Conservation (phyloP, 1,284 basidiomycete species). For the Cutaneotrichosporon curvatum region DNA sequence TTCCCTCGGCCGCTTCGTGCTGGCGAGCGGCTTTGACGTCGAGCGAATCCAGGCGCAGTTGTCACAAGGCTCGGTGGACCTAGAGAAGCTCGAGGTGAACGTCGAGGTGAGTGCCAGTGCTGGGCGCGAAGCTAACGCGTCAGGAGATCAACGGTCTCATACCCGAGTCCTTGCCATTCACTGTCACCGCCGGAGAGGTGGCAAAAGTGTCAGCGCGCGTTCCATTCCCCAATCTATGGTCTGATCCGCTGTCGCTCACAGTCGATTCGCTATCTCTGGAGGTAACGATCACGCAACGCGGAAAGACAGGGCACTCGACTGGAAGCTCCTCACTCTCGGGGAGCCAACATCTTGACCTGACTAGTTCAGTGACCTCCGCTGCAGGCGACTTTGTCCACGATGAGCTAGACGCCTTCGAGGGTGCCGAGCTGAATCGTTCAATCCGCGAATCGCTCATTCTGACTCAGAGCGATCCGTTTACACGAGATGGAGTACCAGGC, state of each 20-base stretch:
- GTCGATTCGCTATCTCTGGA: conserved; percentile 63
- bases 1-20: conserved; percentile 74
- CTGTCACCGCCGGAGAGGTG: conserved; percentile 63
- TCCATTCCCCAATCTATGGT: conserved; percentile 43
- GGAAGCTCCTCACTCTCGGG: neutral
- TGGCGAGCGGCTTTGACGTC: conserved; percentile 77
- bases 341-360: conserved; percentile 50
- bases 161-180: conserved; percentile 58
- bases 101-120: conserved; percentile 51
- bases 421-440: conserved; percentile 63
- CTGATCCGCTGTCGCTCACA: conserved; percentile 33
- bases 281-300: conserved; percentile 56
- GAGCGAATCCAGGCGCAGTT: conserved; percentile 87
- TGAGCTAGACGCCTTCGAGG: conserved; percentile 66
- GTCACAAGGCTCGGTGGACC: conserved; percentile 76
- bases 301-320: conserved; percentile 8
- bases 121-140: conserved; percentile 1
- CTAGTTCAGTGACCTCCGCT: conserved; percentile 68
- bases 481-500: conserved; percentile 29
- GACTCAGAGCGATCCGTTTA: conserved; percentile 33
- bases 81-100: conserved; percentile 75
- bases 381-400: conserved; percentile 79
- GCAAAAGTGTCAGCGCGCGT: conserved; percentile 62
- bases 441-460: conserved; percentile 46
- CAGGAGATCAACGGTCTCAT: conserved; percentile 76